Conservation (phyloP, 257 asterid species). For the Penstemon barbatus region DNA sequence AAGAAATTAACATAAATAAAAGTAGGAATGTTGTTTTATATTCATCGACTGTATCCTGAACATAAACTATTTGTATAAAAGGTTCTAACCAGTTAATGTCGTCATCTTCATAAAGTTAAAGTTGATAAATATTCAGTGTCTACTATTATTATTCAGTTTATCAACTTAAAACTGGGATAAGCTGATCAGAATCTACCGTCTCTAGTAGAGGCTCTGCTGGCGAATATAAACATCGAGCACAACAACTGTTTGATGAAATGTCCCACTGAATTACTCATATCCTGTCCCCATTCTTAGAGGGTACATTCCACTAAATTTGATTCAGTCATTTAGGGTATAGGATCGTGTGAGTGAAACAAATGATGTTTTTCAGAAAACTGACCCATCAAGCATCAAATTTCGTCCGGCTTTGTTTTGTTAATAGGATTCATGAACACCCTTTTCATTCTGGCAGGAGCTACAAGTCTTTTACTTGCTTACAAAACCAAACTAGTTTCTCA, state of each 20-base stretch:
- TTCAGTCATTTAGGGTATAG: background rate
- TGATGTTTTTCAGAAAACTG: conserved; percentile 45
- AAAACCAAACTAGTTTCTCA: conserved; percentile 19
- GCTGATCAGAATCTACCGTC: background rate
- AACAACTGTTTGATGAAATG: conserved; percentile 12
- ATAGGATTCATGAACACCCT: conserved; percentile 28
- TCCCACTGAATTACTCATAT: background rate
- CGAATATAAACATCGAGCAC: no score
- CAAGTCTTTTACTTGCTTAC: conserved; percentile 27
- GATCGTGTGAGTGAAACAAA: conserved; percentile 24
- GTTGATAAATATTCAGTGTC: no score
- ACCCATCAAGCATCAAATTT: conserved; percentile 26
- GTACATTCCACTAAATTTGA: no score
- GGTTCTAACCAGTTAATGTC: no score
- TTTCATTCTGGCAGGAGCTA: conserved; percentile 26
- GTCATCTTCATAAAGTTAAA: no score
- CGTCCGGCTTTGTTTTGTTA: conserved; percentile 32
- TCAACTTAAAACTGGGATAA: background rate
- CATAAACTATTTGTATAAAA: no score
- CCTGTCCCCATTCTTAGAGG: background rate
- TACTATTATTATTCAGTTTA: background rate
- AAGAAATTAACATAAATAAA: no score
- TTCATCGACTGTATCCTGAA: no score
- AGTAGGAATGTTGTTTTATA: no score
- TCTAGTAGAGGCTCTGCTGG: background rate